Evolutionary conservation across 352 stramenopile genomes (phyloP).

Genomic region (Peronospora farinosa): DNA sequence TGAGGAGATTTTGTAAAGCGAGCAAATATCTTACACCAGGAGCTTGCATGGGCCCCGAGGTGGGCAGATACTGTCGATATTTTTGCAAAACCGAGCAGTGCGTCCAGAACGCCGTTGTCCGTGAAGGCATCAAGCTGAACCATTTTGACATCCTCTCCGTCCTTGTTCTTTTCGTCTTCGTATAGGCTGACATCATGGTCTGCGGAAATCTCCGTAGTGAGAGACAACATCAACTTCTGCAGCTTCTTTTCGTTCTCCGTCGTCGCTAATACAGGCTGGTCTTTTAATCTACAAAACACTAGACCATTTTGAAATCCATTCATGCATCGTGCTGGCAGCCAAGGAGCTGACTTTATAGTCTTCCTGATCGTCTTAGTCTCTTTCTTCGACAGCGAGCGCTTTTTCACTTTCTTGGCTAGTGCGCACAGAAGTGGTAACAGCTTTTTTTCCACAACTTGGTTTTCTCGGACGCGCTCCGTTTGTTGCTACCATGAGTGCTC

Average conservation of each 20-base stretch:
- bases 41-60: slow-evolving; percentile 20
- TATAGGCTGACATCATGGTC: neutral
- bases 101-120: slow-evolving; percentile 20
- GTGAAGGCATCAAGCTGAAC: slow-evolving; percentile 22
- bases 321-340: slow-evolving; percentile 31
- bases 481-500: neutral
- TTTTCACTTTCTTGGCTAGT: slow-evolving; percentile 41
- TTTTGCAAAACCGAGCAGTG: slow-evolving; percentile 35
- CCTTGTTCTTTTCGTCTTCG: slow-evolving; percentile 1
- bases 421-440: slow-evolving; percentile 37
- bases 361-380: slow-evolving; percentile 45
- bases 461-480: slow-evolving; percentile 9
- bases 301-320: slow-evolving; percentile 4
- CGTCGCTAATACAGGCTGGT: slow-evolving; percentile 24
- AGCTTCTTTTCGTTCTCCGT: slow-evolving; percentile 36
- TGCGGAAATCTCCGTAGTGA: slow-evolving; percentile 17
- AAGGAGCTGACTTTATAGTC: slow-evolving; percentile 30
- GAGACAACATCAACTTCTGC: slow-evolving; percentile 31
- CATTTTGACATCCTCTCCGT: slow-evolving; percentile 22
- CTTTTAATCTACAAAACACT: slow-evolving; percentile 25
- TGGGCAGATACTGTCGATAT: slow-evolving; percentile 25
- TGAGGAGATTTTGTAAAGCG: slow-evolving; percentile 4
- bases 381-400: slow-evolving; percentile 32
- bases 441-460: slow-evolving; percentile 31
- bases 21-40: slow-evolving; percentile 34